Evolutionary conservation across 108 stramenopile genomes (phyloP).

Genomic region (Cylindrotheca closterium): DNA sequence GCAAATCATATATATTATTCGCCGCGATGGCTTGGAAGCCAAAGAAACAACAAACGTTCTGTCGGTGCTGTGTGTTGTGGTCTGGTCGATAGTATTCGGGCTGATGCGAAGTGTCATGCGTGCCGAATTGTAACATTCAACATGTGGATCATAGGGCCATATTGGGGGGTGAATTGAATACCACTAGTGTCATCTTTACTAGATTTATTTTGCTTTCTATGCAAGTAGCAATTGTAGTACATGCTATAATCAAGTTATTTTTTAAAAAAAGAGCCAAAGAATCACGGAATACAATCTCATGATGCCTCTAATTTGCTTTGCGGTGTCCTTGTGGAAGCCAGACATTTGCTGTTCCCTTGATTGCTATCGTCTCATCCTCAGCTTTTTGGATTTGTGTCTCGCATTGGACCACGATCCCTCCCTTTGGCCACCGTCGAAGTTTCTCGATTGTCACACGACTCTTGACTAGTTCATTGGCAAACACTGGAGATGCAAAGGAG

Average conservation of each 20-base stretch:
- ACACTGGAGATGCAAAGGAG: conserved; percentile 55
- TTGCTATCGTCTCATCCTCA: not conserved
- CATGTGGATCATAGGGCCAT: not conserved
- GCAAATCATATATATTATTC: conserved; percentile 12
- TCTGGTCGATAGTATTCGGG: conserved; percentile 11
- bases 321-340: conserved; percentile 29
- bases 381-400: conserved; percentile 40
- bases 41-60: conserved; percentile 13
- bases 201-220: no score
- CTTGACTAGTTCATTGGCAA: conserved; percentile 44
- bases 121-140: conserved; percentile 7
- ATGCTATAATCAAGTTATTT: no score
- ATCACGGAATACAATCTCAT: not conserved
- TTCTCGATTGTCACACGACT: conserved; percentile 49
- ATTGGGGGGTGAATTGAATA: not conserved
- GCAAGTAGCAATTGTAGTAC: no score
- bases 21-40: conserved; percentile 5
- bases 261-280: not conserved
- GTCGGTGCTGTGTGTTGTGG: conserved; percentile 7
- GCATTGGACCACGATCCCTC: conserved; percentile 62
- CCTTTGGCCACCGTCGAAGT: conserved; percentile 34
- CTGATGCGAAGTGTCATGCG: conserved; percentile 11
- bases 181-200: not conserved
- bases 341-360: conserved; percentile 27
- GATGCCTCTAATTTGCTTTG: not conserved